Evolutionary conservation across 2,329 filamentous ascomycete species (phyloP), one percentile per base, ranked within the genome.

Genomic region (Trichoderma sp.): DNA sequence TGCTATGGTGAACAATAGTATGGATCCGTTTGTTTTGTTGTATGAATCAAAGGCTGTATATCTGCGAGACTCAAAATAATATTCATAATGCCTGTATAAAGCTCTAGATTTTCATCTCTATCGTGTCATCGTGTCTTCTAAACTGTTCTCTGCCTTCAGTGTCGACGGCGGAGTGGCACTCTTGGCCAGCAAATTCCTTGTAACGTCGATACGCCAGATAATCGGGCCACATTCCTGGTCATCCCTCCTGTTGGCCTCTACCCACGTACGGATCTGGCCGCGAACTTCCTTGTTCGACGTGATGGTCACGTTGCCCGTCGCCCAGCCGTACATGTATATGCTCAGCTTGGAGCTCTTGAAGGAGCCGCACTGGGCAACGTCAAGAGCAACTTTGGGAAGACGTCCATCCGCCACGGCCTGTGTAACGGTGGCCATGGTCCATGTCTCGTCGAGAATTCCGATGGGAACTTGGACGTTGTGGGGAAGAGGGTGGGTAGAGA

Each of bases 201-300:
- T 79, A 37, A 79, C 76, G 59, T 78, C 74, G 10, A 80, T 67
- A 46, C 74, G 74, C 74, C 75, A 79, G n/a, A 80, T 76, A 18
- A 59, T 52, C 28, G 79, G 79, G 26, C 79, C 78, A 14, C 59
- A 34, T 56, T 81, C 79, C 5, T 75, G 71, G 3, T 77, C 75
- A 2, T 59, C 37, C 5, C 63, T 72, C 5, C 79, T 71, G 49
- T 77, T 70, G 10, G 72, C 70, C 66, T 80, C 78, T 6, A 81
- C 72, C 75, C 77, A 79, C 8, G 77, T 79, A 28, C 73, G 71
- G 6, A 80, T 73, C 66, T 80, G 78, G 11, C 76, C 77, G n/a
- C 75, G 71, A 11, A 80, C 76, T 72, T 82, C 81, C 72, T 80
- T 81, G 65, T 82, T 82, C 5, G 79, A 81, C 7, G 81, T 82